Evolutionary conservation across 768 basidiomycete species (phyloP), one percentile per base, ranked within the genome.

Genomic region (Infundibulicybe gibba): DNA sequence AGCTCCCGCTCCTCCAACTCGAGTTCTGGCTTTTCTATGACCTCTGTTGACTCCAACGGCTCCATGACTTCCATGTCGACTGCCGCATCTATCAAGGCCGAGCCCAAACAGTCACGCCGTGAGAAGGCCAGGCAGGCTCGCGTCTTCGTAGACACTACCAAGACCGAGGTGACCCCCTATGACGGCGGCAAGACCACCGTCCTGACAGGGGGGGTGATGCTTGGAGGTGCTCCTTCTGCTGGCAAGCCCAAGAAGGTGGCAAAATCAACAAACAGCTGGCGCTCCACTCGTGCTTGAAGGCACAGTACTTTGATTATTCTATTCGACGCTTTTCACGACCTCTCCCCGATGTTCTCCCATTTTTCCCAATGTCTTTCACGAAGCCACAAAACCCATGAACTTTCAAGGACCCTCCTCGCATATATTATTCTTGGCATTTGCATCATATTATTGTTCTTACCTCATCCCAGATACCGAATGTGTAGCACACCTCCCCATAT

Each of bases 141-240:
- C 52, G 85, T 90, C 54, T 89, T 76, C 59, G 64, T 91, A 45
- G 89, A 91, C 64, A 78, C 73, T 16, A 67, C 82, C 58, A 90
- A 83, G 73, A 89, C 67, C 45, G 85, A 86, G 39, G 85, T 90
- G 52, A 90, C 88, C 40, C 85, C 86, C 57, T 91, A 91, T 56
- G 88, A 91, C 54, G 88, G 87, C 47, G 89, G 89, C 53, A 90
- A 89, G 76, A 91, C 89, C 44, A 90, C 88, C 21, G 88, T 90
- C 42, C 79, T 91, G 55, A 90, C 88, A 2, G 89, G 89, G 47
- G 89, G 88, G 53, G 88, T 90, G 54, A 91, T 91, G 89, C 85
- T 91, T 50, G 88, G 87, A 42, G 73, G 71, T 41, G 71, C 59
- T 51, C 61, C 74, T 38, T 20, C 33, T 45, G 37, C 49, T 12